phyloP scores from a whole-genome alignment of 2,329 filamentous ascomycete genomes.

The Phialophora verrucosa region DNA sequence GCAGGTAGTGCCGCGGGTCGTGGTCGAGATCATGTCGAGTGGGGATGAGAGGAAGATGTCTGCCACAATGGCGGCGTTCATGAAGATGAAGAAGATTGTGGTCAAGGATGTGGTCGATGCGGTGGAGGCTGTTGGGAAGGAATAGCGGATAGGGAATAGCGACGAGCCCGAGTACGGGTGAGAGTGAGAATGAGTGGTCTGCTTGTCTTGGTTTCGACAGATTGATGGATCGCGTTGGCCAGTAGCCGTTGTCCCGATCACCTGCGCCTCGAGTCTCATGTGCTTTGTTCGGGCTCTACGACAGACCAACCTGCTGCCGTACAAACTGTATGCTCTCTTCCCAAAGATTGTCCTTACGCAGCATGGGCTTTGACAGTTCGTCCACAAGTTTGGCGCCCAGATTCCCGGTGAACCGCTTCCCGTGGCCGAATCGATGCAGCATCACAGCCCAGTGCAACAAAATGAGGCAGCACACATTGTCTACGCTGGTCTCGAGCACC shows the following conservation, averaged over 20 bases:
- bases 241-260: too few species aligned
- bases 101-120: conserved; percentile 49
- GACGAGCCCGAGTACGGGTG: too few species aligned
- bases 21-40: conserved; percentile 47
- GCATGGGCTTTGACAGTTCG: background rate
- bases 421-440: conserved; percentile 1
- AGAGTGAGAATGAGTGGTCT: background rate
- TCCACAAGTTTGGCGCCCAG: conserved; percentile 4
- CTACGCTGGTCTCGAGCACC: background rate
- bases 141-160: background rate
- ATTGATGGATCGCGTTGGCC: conserved; percentile 7
- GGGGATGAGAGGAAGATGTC: conserved; percentile 46
- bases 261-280: background rate
- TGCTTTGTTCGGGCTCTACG: background rate
- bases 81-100: conserved; percentile 54
- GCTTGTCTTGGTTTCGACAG: background rate
- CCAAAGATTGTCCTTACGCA: background rate
- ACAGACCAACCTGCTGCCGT: conserved; percentile 4
- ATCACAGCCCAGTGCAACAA: conserved; percentile 8
- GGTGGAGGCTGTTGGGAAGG: conserved; percentile 37
- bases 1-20: conserved; percentile 53
- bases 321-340: background rate
- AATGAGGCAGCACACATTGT: background rate
- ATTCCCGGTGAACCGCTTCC: background rate
- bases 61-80: conserved; percentile 46